These are phyloP conservation scores for Triticum turgidum DNA, from an alignment of 176 grass and related monocot genomes.

Conservation along the genomic window DNA sequence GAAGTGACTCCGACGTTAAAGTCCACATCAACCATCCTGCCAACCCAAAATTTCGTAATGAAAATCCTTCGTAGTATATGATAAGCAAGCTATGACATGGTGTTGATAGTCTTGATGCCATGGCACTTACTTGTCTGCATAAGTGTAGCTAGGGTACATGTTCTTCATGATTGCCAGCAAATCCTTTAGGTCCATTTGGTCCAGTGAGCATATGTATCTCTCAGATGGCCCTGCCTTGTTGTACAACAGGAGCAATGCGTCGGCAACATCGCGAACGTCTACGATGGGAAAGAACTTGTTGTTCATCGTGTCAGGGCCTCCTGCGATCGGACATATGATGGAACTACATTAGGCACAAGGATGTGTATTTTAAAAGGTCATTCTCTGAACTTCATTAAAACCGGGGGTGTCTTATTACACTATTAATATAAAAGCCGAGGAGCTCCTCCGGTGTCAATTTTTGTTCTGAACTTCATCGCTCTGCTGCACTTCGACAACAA, in stretches of 20 bases:
- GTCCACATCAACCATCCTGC: conserved; percentile 6
- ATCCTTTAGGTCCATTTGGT: neutral
- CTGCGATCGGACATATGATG: neutral
- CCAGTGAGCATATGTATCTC: conserved; percentile 22
- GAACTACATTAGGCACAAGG: neutral
- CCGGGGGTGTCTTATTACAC: neutral
- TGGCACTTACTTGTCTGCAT: conserved; percentile 10
- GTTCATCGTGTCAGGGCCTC: neutral
- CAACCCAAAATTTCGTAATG: neutral
- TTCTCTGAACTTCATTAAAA: neutral
- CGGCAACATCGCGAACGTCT: conserved; percentile 26
- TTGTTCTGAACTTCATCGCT: too few species aligned
- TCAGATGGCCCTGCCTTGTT: neutral
- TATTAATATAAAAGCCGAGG: neutral
- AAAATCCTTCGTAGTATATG: neutral
- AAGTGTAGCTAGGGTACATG: conserved; percentile 31
- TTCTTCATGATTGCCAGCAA: neutral
- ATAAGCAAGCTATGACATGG: neutral
- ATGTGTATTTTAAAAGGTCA: neutral
- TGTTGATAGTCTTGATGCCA: neutral
- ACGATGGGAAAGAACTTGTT: conserved; percentile 2
- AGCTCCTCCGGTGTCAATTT: too few species aligned
- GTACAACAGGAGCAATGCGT: conserved; percentile 16
- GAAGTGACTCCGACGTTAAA: neutral
- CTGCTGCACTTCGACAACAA: neutral